phyloP scores from a whole-genome alignment of 1,284 basidiomycete species.

The Apiotrichum laibachii region DNA sequence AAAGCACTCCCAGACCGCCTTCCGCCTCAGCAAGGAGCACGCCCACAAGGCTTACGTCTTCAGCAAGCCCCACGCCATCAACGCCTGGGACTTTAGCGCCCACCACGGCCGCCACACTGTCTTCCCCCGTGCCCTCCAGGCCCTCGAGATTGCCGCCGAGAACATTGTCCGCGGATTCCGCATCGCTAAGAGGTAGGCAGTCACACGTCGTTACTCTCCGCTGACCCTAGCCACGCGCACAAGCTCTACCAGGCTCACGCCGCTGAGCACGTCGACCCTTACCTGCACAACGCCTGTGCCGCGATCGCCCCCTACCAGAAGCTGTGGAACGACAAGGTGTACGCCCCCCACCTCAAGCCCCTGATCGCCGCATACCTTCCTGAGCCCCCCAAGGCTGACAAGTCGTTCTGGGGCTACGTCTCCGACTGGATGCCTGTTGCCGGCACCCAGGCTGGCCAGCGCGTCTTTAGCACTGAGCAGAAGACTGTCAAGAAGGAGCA shows the following conservation, averaged over 20 bases:
- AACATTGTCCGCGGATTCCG: constrained; percentile 12
- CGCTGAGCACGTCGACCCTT: constrained; percentile 34
- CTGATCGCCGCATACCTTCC: constrained; percentile 33
- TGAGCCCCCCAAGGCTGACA: constrained; percentile 23
- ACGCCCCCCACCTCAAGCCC: constrained; percentile 40
- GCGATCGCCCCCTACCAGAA: constrained; percentile 21
- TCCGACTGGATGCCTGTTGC: constrained; percentile 36
- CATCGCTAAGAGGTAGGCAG: constrained; percentile 33
- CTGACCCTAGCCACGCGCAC: constrained; percentile 17
- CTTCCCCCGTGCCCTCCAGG: constrained; percentile 18
- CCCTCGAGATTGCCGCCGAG: constrained; percentile 16
- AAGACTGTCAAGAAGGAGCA: constrained; percentile 17
- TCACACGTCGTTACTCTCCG: constrained; percentile 4
- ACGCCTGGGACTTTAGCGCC: constrained; percentile 28
- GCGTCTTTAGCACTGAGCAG: constrained; percentile 3
- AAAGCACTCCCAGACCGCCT: constrained; percentile 31
- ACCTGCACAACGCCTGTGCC: constrained; percentile 24
- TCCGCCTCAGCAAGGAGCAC: constrained; percentile 25
- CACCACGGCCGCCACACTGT: constrained; percentile 17
- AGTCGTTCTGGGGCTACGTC: constrained; percentile 39
- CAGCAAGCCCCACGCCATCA: constrained; percentile 33
- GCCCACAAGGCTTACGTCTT: constrained; percentile 33
- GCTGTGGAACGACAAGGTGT: constrained; percentile 24
- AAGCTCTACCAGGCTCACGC: constrained; percentile 33
- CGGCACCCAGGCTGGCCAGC: constrained; percentile 16